Base-by-base conservation (phyloP, 805 yeast genomes). In the Spathaspora girioi region DNA sequence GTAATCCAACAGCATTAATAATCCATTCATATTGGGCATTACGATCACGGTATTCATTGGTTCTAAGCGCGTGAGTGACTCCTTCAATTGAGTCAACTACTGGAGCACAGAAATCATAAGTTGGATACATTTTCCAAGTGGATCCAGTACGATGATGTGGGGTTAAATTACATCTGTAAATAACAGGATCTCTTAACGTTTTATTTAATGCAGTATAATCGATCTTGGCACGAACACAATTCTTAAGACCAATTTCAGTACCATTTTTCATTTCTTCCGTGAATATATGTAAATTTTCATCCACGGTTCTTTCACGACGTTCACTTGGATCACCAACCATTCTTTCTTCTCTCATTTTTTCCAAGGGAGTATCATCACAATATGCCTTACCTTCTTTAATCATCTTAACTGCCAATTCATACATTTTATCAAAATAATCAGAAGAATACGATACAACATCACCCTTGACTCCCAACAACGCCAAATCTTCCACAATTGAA, bases 11-110 rank as follows among this genome's bases (percentile, higher is more conserved):
- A 44, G 93, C 86, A 48, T 87, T 72, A 59, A 90, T 80, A 83
- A 94, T 84, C 99, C 99, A 94, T 54, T 89, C 96, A 73, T 94
- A 94, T 77, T 94, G 99, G 46, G 96, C 91, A 69, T 94, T 94
- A 76, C 99, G 87, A 79, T 94, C 99, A 76, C 98, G 87, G 82
- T 94, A 94, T 78, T 94, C 99, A 66, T 87, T 93, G 44, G 99
- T 94, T 81, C 99, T 87, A 70, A 94, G 80, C 50, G 98, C 96
- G 65, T 94, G 99, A 43, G 99, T 94, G 46, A 94, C 96, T 62
- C 99, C 99, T 76, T 94, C 99, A 45, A 90, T 62, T 20, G 98
- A 78, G 71, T 94, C 99, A 50, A 94, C 97, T 48, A 93, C 82
- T 55, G 99, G 99, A 56, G 88, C 96, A 81, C 98, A 94, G 88